Evolutionary conservation across 495 filamentous ascomycete species (phyloP), one percentile per base, ranked within the genome.

Genomic region (Articulospora tetracladia): DNA sequence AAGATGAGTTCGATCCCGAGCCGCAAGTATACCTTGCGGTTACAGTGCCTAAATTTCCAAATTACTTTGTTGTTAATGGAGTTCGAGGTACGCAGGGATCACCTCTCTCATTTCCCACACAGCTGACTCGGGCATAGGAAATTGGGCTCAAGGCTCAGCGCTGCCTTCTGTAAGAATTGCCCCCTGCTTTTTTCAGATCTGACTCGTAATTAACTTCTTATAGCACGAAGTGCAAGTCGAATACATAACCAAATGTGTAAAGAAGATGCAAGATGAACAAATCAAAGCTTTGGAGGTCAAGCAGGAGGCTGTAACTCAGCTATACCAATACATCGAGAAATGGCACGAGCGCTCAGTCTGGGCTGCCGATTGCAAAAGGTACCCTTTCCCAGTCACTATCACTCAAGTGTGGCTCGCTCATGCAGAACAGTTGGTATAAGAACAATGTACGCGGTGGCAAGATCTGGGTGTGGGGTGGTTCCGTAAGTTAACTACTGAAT

Each of bases 401-500:
- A 24, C 25, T 50, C 20, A 4, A 27, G 3, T 7, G 12, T 50
- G 20, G 6, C 3, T 12, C 47, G 11, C 20, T 50, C 4, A 50
- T 22, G n/a, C 39, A 17, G 3, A 44, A 44, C 4, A 44, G 39
- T n/a, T 44, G 39, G 39, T 44, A 44, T 17, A 44, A 44, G 17
- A 44, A 44, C 39, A 44, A 44, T 44, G 11, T 15, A 3, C 39
- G 8, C n/a, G 39, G 39, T 19, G 17, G 39, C 17, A 44, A 44
- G 39, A 44, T 19, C n/a, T 44, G 39, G 39, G 39, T 44, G 39
- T 44, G 39, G 39, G 39, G 39, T 15, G 47, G 47, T 11, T 27
- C 47, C 3, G 47, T 50, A 50, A 25, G 73, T 1, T 79, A 80
- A 47, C 77, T 89, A 87, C 60, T 70, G 85, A 34, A 75, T 80